Percentiles rank a stretch among this genome's conserved stretches.
Conservation (phyloP, 495 filamentous ascomycete species). For the Xylaria sp. region DNA sequence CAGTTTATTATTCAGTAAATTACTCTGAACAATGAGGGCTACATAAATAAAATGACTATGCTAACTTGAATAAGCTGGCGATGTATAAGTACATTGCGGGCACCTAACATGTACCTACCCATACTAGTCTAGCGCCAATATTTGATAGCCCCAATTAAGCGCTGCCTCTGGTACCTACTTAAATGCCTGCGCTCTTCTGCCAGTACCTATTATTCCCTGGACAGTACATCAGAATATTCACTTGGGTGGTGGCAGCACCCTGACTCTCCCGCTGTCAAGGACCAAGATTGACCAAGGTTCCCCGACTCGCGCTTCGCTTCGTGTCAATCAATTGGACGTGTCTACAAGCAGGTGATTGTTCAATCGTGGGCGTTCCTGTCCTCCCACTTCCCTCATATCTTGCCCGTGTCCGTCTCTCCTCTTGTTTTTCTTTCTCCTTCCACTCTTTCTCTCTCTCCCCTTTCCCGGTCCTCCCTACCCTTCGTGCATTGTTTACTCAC, state of each 20-base stretch:
- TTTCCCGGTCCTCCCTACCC: conserved; percentile 23
- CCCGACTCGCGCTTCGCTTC: conserved; percentile 30
- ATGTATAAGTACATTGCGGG: conserved; percentile 11
- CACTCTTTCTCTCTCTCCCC: conserved; percentile 26
- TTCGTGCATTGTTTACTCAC: conserved; percentile 30
- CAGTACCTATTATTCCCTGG: conserved; percentile 1
- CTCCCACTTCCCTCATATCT: conserved; percentile 32
- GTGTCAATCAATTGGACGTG: conserved; percentile 24
- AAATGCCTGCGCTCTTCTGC: neutral
- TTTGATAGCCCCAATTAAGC: neutral
- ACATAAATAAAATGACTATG: neutral
- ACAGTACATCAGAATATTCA: neutral
- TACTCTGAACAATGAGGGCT: neutral
- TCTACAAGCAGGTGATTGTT: conserved; percentile 28
- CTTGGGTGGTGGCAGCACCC: conserved; percentile 13
- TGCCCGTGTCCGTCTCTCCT: conserved; percentile 36
- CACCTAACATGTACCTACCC: conserved; percentile 1
- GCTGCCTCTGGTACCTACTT: neutral
- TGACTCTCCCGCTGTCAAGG: conserved; percentile 26
- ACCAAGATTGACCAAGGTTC: conserved; percentile 26
- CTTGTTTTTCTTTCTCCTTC: conserved; percentile 26
- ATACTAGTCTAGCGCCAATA: neutral
- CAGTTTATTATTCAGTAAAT: conserved; percentile 14
- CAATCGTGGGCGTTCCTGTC: conserved; percentile 27
- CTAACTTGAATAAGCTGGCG: conserved; percentile 1